Conservation (phyloP, 768 basidiomycete genomes). For the Pleurotus salmoneostramineus region DNA sequence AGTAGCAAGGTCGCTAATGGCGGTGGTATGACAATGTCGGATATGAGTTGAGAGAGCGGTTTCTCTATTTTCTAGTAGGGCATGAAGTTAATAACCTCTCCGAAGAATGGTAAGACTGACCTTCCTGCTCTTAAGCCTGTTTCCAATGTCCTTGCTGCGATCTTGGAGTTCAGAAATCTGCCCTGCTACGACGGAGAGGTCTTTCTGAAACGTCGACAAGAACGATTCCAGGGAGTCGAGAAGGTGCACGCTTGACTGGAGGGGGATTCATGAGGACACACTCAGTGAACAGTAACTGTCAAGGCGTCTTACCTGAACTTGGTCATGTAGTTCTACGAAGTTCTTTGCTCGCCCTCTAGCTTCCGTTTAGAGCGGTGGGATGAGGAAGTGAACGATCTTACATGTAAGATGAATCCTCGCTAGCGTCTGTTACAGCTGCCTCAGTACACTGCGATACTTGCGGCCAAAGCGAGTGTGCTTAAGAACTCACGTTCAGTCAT, state of each 20-base stretch:
- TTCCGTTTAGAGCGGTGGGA: background rate
- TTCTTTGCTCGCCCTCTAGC: conserved; percentile 48
- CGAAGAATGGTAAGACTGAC: conserved; percentile 39
- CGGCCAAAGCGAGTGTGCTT: no score
- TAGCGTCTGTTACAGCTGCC: background rate
- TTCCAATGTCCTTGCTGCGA: conserved; percentile 88
- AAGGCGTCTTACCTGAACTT: conserved; percentile 62
- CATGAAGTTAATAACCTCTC: background rate
- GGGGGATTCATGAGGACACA: background rate
- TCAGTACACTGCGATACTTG: no score
- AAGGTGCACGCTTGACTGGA: conserved; percentile 79
- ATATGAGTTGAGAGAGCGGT: conserved; percentile 76
- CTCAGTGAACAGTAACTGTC: no score
- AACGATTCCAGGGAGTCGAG: conserved; percentile 88
- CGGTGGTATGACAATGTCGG: conserved; percentile 82
- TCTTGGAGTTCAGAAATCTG: conserved; percentile 94
- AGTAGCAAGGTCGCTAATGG: conserved; percentile 70
- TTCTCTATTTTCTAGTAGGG: conserved; percentile 78
- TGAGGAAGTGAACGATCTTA: background rate
- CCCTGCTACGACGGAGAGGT: conserved; percentile 90
- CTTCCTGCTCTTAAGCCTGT: conserved; percentile 76
- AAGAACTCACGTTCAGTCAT: no score
- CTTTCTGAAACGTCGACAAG: conserved; percentile 92
- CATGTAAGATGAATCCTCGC: background rate
- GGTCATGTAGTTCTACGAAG: conserved; percentile 86